Evolutionary conservation across 805 yeast genomes (phyloP).

Genomic region (Lipomyces starkeyi): DNA sequence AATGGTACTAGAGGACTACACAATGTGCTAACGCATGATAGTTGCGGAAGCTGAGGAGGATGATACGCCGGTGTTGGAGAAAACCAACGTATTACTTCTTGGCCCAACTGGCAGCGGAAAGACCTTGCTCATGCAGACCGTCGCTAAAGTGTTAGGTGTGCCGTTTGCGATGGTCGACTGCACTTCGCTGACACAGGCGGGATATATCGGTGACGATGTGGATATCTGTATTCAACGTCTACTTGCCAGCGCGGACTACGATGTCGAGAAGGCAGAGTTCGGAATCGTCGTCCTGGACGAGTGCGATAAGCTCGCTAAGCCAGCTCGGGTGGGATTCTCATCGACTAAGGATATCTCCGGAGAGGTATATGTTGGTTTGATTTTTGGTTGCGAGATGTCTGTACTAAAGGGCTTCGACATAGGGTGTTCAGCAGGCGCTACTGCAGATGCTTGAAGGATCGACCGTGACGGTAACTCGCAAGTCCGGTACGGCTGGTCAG

Average conservation of each 20-base stretch:
- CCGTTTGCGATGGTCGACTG: constrained; percentile 68
- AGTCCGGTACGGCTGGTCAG: constrained; percentile 15
- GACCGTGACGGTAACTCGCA: constrained; percentile 51
- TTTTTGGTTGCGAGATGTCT: neutral
- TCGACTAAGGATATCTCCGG: constrained; percentile 60
- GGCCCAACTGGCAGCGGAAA: constrained; percentile 72
- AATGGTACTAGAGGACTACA: neutral
- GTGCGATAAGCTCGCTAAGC: constrained; percentile 60
- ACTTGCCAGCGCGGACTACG: constrained; percentile 56
- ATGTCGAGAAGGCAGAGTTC: constrained; percentile 57
- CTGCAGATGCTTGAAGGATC: constrained; percentile 65
- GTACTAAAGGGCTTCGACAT: neutral
- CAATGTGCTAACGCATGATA: neutral
- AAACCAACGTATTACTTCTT: constrained; percentile 60
- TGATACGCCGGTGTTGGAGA: constrained; percentile 56
- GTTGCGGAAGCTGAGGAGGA: constrained; percentile 39
- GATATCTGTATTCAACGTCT: constrained; percentile 62
- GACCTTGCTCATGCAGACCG: constrained; percentile 60
- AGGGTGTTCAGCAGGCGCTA: constrained; percentile 65
- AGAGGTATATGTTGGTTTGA: constrained; percentile 43
- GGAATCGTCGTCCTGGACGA: constrained; percentile 69
- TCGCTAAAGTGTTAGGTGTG: constrained; percentile 58
- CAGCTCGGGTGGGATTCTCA: constrained; percentile 41
- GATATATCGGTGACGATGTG: constrained; percentile 69
- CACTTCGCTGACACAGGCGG: constrained; percentile 67